These are phyloP conservation scores for Ceriops decandra DNA, from an alignment of 345 rosid species.

Conservation along the genomic window DNA sequence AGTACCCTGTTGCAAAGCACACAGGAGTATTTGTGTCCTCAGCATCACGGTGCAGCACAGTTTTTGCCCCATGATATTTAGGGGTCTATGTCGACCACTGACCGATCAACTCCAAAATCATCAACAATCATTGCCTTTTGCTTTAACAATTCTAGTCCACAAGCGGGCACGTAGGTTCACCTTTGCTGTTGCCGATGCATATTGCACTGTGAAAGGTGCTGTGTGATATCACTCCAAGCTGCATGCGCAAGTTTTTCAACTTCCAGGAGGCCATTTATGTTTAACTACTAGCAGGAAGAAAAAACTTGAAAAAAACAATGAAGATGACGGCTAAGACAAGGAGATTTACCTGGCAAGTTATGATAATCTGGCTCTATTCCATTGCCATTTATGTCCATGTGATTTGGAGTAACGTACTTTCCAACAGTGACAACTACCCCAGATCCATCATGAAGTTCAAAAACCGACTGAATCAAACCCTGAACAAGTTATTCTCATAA, in stretches of 20 bases:
- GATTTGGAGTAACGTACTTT: constrained; percentile 86
- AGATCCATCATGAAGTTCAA: constrained; percentile 86
- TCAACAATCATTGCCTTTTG: background rate
- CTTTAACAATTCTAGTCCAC: background rate
- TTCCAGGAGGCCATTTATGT: background rate
- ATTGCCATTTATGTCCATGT: constrained; percentile 84
- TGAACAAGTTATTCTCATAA: constrained; percentile 20
- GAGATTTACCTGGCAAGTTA: constrained; percentile 57
- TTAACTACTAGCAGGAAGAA: background rate
- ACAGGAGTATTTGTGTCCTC: background rate
- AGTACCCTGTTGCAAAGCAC: background rate
- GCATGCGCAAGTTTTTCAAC: constrained; percentile 21
- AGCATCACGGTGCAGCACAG: background rate
- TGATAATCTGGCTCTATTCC: constrained; percentile 81
- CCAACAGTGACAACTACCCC: constrained; percentile 86
- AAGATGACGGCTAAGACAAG: background rate
- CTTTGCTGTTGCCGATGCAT: constrained; percentile 46
- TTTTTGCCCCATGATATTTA: background rate
- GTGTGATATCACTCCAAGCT: constrained; percentile 73
- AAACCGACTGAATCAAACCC: constrained; percentile 93
- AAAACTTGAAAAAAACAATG: background rate
- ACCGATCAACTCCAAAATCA: constrained; percentile 3
- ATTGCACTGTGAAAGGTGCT: constrained; percentile 56
- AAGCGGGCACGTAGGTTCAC: constrained; percentile 19
- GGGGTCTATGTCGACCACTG: background rate